These are phyloP conservation scores for Suillus placidus DNA, from an alignment of 768 basidiomycete genomes.

Conservation along the genomic window DNA sequence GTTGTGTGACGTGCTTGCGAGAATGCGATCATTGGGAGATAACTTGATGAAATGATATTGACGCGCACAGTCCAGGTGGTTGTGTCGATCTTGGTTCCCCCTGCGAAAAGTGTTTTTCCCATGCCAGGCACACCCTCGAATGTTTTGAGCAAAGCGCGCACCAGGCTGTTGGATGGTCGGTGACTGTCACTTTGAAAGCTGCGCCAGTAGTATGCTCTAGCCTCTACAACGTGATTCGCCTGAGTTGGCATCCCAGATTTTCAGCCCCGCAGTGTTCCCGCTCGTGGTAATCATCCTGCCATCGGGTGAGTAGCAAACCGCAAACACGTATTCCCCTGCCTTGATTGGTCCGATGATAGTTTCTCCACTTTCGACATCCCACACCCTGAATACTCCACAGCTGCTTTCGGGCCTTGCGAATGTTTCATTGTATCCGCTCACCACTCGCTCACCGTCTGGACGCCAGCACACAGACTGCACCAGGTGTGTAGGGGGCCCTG, in stretches of 20 bases:
- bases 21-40: not conserved
- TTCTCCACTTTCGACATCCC: too few species aligned
- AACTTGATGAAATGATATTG: not conserved
- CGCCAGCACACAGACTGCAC: not conserved
- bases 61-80: not conserved
- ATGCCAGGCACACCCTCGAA: not conserved
- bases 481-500: not conserved
- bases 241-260: not conserved
- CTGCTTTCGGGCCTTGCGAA: too few species aligned
- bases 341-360: too few species aligned
- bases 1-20: not conserved
- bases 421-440: too few species aligned
- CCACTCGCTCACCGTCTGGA: too few species aligned
- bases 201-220: too few species aligned
- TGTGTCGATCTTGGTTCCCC: not conserved
- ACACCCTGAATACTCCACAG: too few species aligned
- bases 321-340: too few species aligned
- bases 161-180: too few species aligned
- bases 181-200: too few species aligned
- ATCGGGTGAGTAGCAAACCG: not conserved
- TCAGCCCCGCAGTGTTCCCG: not conserved
- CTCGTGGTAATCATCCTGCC: not conserved
- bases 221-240: too few species aligned
- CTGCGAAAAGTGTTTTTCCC: not conserved
- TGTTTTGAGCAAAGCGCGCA: constrained; percentile 3